These are phyloP conservation scores for Dalbergia oliveri DNA, from an alignment of 306 rosid species.

Conservation along the genomic window DNA sequence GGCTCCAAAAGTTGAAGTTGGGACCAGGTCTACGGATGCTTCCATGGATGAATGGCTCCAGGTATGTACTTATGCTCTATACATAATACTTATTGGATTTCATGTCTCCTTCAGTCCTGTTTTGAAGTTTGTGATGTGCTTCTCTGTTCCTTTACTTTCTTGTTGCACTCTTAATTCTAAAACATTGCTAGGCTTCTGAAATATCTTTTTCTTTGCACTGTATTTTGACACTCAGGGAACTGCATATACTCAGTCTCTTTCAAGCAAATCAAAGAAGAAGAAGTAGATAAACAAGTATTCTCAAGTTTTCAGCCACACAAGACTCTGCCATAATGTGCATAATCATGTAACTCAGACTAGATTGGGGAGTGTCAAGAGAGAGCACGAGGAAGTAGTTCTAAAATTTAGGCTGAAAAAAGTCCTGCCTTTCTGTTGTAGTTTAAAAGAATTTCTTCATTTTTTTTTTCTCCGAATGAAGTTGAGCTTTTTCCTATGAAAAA, in stretches of 20 bases:
- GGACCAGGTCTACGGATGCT: slow-evolving; percentile 79
- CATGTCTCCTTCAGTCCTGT: slow-evolving; percentile 1
- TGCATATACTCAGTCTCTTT: slow-evolving; percentile 66
- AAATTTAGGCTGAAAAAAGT: slow-evolving; percentile 54
- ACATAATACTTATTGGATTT: slow-evolving; percentile 5
- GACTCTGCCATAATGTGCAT: slow-evolving; percentile 58
- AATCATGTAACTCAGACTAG: slow-evolving; percentile 63
- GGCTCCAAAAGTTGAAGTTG: slow-evolving; percentile 93
- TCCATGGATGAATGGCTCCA: slow-evolving; percentile 94
- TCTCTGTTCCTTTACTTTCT: not conserved
- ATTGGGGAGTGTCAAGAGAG: slow-evolving; percentile 60
- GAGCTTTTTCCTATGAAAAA: slow-evolving; percentile 43
- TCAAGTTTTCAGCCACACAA: slow-evolving; percentile 54
- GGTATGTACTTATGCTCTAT: slow-evolving; percentile 59
- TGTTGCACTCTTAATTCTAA: not conserved
- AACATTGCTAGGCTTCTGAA: slow-evolving; percentile 39
- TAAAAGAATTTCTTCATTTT: slow-evolving; percentile 44
- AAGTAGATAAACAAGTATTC: slow-evolving; percentile 58
- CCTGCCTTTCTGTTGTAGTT: slow-evolving; percentile 67
- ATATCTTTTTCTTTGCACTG: slow-evolving; percentile 7
- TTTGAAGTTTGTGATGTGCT: not conserved
- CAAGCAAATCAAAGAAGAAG: slow-evolving; percentile 88
- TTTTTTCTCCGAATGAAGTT: slow-evolving; percentile 48
- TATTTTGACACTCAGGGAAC: slow-evolving; percentile 77
- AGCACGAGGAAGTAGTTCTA: slow-evolving; percentile 57